A percentile compares a stretch with the other conserved stretches of the same genome.
phyloP scores from a whole-genome alignment of 192 early-diverging fungal species.

The Mortierella alpina region DNA sequence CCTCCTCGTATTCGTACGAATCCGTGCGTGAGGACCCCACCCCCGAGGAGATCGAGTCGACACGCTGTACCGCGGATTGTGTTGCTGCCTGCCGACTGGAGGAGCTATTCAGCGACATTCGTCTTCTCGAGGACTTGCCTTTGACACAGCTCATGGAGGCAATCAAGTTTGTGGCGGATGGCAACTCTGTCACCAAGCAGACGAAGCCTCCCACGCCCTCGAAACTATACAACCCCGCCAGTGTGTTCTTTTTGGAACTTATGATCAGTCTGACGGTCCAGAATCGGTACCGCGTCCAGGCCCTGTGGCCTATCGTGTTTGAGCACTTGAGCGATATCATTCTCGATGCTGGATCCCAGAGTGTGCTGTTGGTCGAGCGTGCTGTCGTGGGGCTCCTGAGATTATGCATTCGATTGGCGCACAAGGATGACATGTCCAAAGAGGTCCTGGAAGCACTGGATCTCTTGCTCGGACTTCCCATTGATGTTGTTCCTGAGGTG shows the following conservation, averaged over 20 bases:
- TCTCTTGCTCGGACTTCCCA: slow-evolving; percentile 64
- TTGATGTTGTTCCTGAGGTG: slow-evolving; percentile 69
- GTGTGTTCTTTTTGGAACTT: slow-evolving; percentile 81
- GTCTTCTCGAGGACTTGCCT: slow-evolving; percentile 75
- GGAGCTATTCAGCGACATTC: slow-evolving; percentile 76
- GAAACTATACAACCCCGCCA: slow-evolving; percentile 69
- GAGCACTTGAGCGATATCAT: slow-evolving; percentile 80
- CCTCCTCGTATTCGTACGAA: slow-evolving; percentile 67
- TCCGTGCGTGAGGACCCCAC: slow-evolving; percentile 69
- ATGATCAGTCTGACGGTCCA: slow-evolving; percentile 80
- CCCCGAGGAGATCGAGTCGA: slow-evolving; percentile 75
- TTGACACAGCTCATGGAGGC: slow-evolving; percentile 69
- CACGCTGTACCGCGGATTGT: slow-evolving; percentile 74
- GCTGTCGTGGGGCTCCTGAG: slow-evolving; percentile 79
- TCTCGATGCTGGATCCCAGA: slow-evolving; percentile 68
- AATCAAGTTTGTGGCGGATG: slow-evolving; percentile 64
- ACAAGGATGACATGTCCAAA: slow-evolving; percentile 70
- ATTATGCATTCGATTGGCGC: slow-evolving; percentile 76
- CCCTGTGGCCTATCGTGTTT: slow-evolving; percentile 72
- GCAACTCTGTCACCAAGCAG: slow-evolving; percentile 49
- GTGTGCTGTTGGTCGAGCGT: slow-evolving; percentile 78
- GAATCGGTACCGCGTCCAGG: slow-evolving; percentile 78
- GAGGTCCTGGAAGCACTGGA: slow-evolving; percentile 65
- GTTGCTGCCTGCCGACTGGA: slow-evolving; percentile 78
- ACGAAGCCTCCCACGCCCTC: slow-evolving; percentile 32